phyloP scores from a whole-genome alignment of 73 alveolate species.

The Blepharisma stoltei region DNA sequence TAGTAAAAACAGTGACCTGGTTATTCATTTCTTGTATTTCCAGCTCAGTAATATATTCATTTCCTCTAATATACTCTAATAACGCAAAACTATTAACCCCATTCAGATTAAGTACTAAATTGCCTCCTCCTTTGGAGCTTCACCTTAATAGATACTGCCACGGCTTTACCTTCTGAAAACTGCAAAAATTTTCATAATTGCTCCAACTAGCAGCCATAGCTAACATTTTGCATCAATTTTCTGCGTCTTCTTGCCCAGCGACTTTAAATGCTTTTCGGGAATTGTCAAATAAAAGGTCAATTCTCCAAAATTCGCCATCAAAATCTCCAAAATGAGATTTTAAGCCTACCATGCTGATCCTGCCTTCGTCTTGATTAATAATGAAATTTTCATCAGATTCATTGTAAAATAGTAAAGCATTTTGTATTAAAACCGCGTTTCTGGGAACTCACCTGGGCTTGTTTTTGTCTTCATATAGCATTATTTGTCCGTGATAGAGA shows the following conservation, averaged over 20 bases:
- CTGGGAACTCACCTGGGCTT: not conserved
- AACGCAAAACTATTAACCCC: not conserved
- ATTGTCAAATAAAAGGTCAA: constrained; percentile 4
- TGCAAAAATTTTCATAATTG: not conserved
- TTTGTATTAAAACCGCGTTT: constrained; percentile 10
- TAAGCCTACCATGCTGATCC: not conserved
- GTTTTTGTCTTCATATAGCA: not conserved
- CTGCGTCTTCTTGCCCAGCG: not conserved
- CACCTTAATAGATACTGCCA: not conserved
- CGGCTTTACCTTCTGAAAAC: not conserved
- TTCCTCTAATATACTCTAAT: constrained; percentile 9
- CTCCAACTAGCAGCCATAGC: not conserved
- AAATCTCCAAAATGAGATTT: not conserved
- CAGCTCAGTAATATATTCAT: not conserved
- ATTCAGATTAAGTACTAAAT: not conserved
- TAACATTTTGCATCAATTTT: constrained; percentile 22
- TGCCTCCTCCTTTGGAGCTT: not conserved
- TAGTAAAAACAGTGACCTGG: not conserved
- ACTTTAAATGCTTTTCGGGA: not conserved
- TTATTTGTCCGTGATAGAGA: constrained; percentile 1
- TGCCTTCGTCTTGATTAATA: constrained; percentile 2
- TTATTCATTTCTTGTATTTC: constrained; percentile 5
- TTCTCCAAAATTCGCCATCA: constrained; percentile 13
- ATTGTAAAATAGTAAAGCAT: not conserved
- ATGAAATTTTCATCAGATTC: not conserved